phyloP scores from a whole-genome alignment of 1,139 yeast genomes.

The Hyphopichia wangnamkhiaoensis region DNA sequence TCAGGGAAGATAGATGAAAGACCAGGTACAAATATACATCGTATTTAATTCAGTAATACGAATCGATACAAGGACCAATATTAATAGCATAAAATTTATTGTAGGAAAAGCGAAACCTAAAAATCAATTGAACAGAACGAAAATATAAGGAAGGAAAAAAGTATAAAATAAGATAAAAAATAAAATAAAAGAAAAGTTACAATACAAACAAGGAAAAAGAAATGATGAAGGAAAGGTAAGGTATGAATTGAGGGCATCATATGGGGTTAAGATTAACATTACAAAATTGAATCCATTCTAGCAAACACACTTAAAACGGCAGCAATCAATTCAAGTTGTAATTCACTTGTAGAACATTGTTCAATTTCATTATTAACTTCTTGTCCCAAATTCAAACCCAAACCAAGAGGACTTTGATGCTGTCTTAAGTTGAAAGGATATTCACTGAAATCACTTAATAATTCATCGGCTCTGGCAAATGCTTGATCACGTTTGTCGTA shows the following conservation, averaged over 20 bases:
- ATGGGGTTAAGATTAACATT: conserved; percentile 9
- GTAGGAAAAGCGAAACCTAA: no score
- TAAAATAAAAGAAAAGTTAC: not conserved
- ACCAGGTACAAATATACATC: no score
- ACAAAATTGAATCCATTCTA: conserved; percentile 57
- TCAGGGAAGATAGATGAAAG: no score
- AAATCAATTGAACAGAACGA: no score
- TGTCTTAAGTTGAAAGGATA: conserved; percentile 72
- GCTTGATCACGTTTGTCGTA: conserved; percentile 94
- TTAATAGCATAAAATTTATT: no score
- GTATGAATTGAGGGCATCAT: not conserved
- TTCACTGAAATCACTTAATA: conserved; percentile 78
- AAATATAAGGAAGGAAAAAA: no score
- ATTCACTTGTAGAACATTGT: conserved; percentile 53
- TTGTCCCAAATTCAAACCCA: conserved; percentile 74
- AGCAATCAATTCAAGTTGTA: conserved; percentile 85
- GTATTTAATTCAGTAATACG: no score
- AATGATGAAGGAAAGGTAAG: not conserved
- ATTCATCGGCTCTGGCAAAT: conserved; percentile 88
- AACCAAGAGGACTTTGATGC: conserved; percentile 60
- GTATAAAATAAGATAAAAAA: no score
- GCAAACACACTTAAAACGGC: conserved; percentile 73
- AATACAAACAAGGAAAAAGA: not conserved
- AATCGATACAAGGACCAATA: no score
- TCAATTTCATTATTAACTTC: conserved; percentile 71